Evolutionary conservation across 306 rosid genomes (phyloP).

Genomic region (Castanea mollissima): DNA sequence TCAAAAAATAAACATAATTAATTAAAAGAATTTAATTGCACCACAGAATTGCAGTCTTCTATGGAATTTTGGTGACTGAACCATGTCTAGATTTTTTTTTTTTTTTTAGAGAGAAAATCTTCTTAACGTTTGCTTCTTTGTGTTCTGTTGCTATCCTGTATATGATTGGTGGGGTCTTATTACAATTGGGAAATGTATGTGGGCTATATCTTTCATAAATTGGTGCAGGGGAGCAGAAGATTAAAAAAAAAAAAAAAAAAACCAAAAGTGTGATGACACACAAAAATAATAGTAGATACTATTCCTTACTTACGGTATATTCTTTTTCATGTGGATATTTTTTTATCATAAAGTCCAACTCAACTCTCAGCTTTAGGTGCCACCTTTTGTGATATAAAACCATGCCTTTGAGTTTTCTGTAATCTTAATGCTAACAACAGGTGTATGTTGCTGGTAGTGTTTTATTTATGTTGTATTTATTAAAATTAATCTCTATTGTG

Average conservation of each 20-base stretch:
- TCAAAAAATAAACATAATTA: neutral
- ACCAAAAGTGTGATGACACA: neutral
- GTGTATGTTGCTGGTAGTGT: neutral
- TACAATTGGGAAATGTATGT: neutral
- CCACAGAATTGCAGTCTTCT: neutral
- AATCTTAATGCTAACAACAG: neutral
- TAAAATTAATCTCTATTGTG: conserved; percentile 19
- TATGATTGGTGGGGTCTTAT: neutral
- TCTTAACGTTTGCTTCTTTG: neutral
- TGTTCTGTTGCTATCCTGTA: neutral
- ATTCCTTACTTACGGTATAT: neutral
- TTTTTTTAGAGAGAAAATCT: neutral
- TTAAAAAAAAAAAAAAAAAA: neutral
- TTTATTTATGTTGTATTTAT: neutral
- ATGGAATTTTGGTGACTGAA: neutral
- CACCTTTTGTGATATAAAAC: neutral
- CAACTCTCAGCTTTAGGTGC: neutral
- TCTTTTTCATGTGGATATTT: neutral
- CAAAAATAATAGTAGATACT: neutral
- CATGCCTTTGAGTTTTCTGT: neutral
- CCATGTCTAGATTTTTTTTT: neutral
- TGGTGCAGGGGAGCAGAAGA: neutral
- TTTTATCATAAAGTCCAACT: too few relatives aligned
- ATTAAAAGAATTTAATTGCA: neutral
- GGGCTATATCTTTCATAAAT: neutral